A percentile compares a stretch with the other conserved stretches of the same genome.
Conservation (phyloP, 306 rosid species). For the Inga oerstediana region DNA sequence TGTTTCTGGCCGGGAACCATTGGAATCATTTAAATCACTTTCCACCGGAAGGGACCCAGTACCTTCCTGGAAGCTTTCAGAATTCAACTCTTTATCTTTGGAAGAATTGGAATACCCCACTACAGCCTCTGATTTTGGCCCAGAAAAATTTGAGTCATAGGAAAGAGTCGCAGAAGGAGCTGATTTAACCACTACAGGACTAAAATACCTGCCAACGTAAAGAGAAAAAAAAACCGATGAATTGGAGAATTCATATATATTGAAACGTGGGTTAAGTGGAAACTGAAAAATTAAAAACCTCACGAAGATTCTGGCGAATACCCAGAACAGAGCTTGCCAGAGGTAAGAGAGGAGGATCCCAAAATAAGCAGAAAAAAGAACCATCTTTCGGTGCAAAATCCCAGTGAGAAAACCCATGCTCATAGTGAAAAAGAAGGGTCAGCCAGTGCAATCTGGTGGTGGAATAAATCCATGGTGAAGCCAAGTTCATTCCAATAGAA, state of each 20-base stretch:
- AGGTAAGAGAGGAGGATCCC: slow-evolving; percentile 51
- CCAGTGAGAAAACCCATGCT: slow-evolving; percentile 44
- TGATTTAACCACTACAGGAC: slow-evolving; percentile 13
- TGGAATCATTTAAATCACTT: slow-evolving; percentile 27
- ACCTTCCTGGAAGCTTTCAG: slow-evolving; percentile 21
- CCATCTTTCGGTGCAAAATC: slow-evolving; percentile 38
- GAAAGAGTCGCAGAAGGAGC: slow-evolving; percentile 26
- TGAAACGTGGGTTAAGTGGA: neutral
- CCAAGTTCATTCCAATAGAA: slow-evolving; percentile 52
- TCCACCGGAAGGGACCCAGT: slow-evolving; percentile 7
- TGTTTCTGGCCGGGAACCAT: neutral
- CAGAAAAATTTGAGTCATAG: slow-evolving; percentile 28
- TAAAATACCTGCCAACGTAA: slow-evolving; percentile 41
- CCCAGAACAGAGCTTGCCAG: slow-evolving; percentile 50
- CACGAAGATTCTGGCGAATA: slow-evolving; percentile 42
- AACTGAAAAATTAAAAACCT: slow-evolving; percentile 50
- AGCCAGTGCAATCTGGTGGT: slow-evolving; percentile 18
- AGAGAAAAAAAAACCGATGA: neutral
- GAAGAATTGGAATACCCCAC: slow-evolving; percentile 16
- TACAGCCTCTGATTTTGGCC: slow-evolving; percentile 16
- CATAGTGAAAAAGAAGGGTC: slow-evolving; percentile 39
- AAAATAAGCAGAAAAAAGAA: slow-evolving; percentile 37
- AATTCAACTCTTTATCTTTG: slow-evolving; percentile 6
- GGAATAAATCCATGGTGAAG: slow-evolving; percentile 32
- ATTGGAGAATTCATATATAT: neutral